Base-by-base conservation (phyloP, 2,329 filamentous ascomycete genomes). In the Colletotrichum tanaceti region DNA sequence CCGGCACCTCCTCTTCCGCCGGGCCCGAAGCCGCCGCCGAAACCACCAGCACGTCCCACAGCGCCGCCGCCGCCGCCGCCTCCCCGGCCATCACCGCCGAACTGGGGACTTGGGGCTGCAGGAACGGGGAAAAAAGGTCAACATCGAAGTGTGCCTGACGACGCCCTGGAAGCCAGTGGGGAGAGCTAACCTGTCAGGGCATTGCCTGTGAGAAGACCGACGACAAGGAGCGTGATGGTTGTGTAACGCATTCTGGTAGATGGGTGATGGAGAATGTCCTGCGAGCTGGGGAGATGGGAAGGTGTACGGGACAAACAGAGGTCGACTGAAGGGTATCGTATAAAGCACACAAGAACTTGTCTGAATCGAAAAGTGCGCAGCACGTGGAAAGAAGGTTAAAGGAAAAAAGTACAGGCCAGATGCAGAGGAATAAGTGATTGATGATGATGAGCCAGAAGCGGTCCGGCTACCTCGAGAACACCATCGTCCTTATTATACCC, bases 151-250 rank as follows among this genome's bases (percentile, higher is more conserved):
- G 6, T 38, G 22, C 32, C 38, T 39, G 50, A 16, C 10, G 50
- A 14, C 50, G 10, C 24, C 18, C 43, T 50, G 4, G 3, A 22
- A 18, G 28, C 5, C 20, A 5, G 5, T 18, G 1, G 1, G 32
- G 3, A 5, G 14, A 22, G 24, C 64, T 41, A 35, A 68, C 65
- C 65, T 32, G 65, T 58, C 47, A 64, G 52, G 11, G 53, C 65
- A 64, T 58, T 68, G 60, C 65, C 65, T 39, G 65, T 68, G 53
- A 68, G 65, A 22, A 68, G 60, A 41, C 44, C 53, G 22, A 68
- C 16, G 13, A 44, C 59, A 32, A 68, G 47, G 24, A 58, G 38
- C 35, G 60, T 54, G 52, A 68, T 43, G 38, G 53, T 54, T 13
- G 60, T 58, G 60, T 58, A 58, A 32, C 65, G 60, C 60, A 68